These are phyloP conservation scores for Effrenium voratum DNA, from an alignment of 73 alveolate genomes.

Conservation along the genomic window DNA sequence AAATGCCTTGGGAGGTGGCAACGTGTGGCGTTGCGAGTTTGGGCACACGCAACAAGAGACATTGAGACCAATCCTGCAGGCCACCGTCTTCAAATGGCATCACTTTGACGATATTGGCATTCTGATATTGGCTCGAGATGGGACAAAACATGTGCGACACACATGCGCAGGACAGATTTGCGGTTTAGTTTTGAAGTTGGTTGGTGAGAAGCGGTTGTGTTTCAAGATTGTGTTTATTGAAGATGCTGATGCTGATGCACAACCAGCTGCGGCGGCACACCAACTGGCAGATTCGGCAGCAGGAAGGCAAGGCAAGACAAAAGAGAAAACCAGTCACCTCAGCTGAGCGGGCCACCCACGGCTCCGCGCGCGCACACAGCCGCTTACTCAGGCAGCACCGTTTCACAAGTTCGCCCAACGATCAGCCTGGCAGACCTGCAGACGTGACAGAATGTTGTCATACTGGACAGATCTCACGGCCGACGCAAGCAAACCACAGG, in stretches of 20 bases:
- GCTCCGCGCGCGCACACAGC: too few species aligned
- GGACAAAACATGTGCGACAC: neutral
- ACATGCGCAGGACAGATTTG: too few species aligned
- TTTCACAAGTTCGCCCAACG: too few species aligned
- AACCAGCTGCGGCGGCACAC: neutral
- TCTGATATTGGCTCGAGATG: neutral
- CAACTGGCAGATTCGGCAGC: neutral
- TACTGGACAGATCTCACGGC: too few species aligned
- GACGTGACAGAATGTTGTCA: too few species aligned
- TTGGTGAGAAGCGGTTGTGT: neutral
- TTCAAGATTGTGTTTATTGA: too few species aligned
- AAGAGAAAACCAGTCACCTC: too few species aligned
- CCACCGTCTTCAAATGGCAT: conserved; percentile 15
- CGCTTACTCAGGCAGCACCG: too few species aligned
- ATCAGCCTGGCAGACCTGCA: too few species aligned
- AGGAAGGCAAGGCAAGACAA: neutral
- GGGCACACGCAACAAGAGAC: neutral
- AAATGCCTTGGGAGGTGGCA: conserved; percentile 36
- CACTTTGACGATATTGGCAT: conserved; percentile 30
- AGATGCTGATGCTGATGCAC: too few species aligned
- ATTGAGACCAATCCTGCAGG: neutral
- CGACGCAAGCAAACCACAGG: too few species aligned
- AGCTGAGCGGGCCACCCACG: too few species aligned
- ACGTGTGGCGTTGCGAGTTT: neutral
- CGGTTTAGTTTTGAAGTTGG: neutral